A percentile compares a stretch with the other conserved stretches of the same genome.
Conservation (phyloP, 1,139 yeast genomes). For the Yamadazyma pseudoaaseri region DNA sequence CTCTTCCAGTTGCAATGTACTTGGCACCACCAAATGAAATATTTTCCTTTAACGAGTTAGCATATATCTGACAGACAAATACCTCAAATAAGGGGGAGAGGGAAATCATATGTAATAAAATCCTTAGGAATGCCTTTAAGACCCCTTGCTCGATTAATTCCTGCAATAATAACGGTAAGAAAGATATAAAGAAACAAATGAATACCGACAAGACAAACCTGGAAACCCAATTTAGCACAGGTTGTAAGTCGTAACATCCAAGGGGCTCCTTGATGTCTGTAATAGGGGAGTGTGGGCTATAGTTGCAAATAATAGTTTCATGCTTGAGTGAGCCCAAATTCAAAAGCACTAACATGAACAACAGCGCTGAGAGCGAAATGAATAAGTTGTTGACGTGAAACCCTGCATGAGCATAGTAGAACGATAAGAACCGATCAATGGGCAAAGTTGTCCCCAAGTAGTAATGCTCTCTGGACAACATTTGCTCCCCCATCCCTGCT, state of each 20-base stretch:
- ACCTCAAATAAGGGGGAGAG: conserved; percentile 85
- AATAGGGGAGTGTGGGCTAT: conserved; percentile 42
- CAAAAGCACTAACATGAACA: conserved; percentile 65
- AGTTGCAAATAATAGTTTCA: conserved; percentile 58
- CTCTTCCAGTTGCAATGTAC: conserved; percentile 83
- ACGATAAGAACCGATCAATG: conserved; percentile 75
- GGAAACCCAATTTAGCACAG: conserved; percentile 77
- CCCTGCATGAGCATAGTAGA: conserved; percentile 91
- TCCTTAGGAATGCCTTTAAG: conserved; percentile 57
- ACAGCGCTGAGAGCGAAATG: conserved; percentile 70
- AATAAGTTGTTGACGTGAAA: conserved; percentile 82
- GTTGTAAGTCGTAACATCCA: conserved; percentile 75
- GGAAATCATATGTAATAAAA: conserved; percentile 64
- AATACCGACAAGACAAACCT: conserved; percentile 79
- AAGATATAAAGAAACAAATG: conserved; percentile 80
- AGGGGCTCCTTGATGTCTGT: conserved; percentile 63
- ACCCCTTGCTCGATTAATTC: conserved; percentile 79
- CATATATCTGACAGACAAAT: conserved; percentile 81
- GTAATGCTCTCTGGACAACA: conserved; percentile 79
- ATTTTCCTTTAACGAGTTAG: conserved; percentile 66
- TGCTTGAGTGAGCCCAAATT: conserved; percentile 66
- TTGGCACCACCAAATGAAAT: conserved; percentile 79
- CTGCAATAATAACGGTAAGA: conserved; percentile 75
- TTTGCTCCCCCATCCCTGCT: conserved; percentile 99
- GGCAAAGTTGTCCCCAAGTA: conserved; percentile 80